Percentiles rank a stretch among this genome's conserved stretches.
These are phyloP conservation scores for Pinus albicaulis DNA, from an alignment of 75 land plant genomes.

Conservation along the genomic window DNA sequence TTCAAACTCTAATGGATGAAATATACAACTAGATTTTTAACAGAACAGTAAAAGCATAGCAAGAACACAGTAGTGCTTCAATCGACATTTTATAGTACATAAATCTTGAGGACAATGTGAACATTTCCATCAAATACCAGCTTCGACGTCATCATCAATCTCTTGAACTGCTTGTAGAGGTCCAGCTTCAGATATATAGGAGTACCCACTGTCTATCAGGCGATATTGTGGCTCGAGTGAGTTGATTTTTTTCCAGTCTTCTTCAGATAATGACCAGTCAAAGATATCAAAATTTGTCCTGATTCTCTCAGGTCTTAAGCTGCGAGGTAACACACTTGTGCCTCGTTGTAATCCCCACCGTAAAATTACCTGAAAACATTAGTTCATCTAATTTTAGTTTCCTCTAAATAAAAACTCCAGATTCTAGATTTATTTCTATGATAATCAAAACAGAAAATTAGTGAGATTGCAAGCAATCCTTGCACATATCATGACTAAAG, in stretches of 20 bases:
- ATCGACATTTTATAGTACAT: conserved; percentile 2
- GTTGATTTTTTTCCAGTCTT: conserved; percentile 61
- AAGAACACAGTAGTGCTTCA: neutral
- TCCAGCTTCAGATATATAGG: conserved; percentile 24
- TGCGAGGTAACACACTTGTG: conserved; percentile 81
- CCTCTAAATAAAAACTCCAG: neutral
- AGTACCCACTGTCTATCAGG: conserved; percentile 38
- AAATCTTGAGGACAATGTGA: neutral
- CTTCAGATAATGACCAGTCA: conserved; percentile 68
- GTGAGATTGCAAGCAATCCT: neutral
- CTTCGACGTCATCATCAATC: conserved; percentile 43
- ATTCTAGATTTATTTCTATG: neutral
- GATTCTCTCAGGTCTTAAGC: conserved; percentile 63
- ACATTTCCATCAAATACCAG: conserved; percentile 1
- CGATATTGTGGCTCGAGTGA: conserved; percentile 64
- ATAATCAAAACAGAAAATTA: neutral
- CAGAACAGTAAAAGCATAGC: neutral
- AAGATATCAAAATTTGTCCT: conserved; percentile 71
- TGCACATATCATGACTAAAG: neutral
- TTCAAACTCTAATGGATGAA: neutral
- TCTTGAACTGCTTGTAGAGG: conserved; percentile 72
- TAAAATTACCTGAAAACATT: conserved; percentile 46
- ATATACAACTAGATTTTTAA: neutral
- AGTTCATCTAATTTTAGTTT: neutral
- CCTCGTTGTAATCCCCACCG: conserved; percentile 85